Evolutionary conservation across 352 stramenopile species (phyloP).

Genomic region (Phytophthora sansomeana): DNA sequence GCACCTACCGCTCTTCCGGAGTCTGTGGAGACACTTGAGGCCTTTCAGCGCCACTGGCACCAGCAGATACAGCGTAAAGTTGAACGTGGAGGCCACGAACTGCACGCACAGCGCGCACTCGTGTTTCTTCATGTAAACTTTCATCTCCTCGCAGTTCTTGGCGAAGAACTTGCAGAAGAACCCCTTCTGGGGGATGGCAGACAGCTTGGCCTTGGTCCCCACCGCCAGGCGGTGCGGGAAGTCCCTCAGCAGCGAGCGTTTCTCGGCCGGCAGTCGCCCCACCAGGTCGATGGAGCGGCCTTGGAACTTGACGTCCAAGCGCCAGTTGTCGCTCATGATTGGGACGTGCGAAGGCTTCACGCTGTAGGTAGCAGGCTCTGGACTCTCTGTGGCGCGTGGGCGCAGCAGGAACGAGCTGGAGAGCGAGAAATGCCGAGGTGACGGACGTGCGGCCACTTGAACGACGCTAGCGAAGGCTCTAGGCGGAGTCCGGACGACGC

Average conservation of each 20-base stretch:
- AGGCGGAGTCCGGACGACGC: conserved; percentile 7
- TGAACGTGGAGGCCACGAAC: conserved; percentile 84
- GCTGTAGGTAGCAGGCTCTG: neutral
- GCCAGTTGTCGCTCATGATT: conserved; percentile 80
- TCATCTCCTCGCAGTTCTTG: conserved; percentile 87
- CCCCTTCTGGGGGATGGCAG: conserved; percentile 83
- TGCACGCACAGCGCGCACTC: conserved; percentile 85
- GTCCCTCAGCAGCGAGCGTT: conserved; percentile 77
- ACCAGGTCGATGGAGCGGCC: conserved; percentile 74
- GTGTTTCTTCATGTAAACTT: conserved; percentile 90
- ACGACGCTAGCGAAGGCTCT: neutral
- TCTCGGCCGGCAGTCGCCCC: conserved; percentile 80
- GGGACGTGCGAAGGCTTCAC: neutral
- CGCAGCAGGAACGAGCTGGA: neutral
- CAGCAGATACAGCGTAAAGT: conserved; percentile 87
- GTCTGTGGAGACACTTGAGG: conserved; percentile 82
- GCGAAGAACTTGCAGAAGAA: conserved; percentile 92
- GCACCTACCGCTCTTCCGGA: conserved; percentile 78
- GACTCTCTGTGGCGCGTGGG: neutral
- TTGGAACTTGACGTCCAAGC: conserved; percentile 88
- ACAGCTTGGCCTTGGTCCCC: conserved; percentile 80
- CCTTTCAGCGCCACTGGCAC: conserved; percentile 68
- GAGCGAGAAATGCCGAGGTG: conserved; percentile 1
- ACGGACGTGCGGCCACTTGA: conserved; percentile 5
- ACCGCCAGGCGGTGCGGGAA: conserved; percentile 81